Conservation (phyloP, 2,329 filamentous ascomycete genomes). For the Cladosporium colombiae region DNA sequence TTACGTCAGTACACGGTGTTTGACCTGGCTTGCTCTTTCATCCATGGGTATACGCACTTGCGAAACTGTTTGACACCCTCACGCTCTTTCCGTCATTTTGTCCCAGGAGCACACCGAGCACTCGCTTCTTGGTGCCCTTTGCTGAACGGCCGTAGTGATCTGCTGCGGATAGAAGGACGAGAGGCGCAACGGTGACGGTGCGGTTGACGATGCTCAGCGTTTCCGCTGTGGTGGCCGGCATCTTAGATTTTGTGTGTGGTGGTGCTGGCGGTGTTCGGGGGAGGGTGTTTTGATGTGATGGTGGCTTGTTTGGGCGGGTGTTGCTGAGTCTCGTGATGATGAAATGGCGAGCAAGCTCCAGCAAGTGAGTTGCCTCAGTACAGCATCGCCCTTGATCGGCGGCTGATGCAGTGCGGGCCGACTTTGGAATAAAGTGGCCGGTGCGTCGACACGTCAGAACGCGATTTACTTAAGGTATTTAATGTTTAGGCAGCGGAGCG, state of each 20-base stretch:
- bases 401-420: slow-evolving; percentile 14
- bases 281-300: slow-evolving; percentile 2
- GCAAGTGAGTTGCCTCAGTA: slow-evolving; percentile 10
- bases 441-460: slow-evolving; percentile 11
- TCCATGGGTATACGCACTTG: slow-evolving; percentile 61
- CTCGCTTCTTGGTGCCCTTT: slow-evolving; percentile 83
- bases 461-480: neutral
- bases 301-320: neutral
- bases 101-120: slow-evolving; percentile 90
- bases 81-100: slow-evolving; percentile 97
- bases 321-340: slow-evolving; percentile 22
- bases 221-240: slow-evolving; percentile 97
- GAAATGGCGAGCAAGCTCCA: slow-evolving; percentile 16
- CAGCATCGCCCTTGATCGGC: slow-evolving; percentile 5
- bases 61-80: slow-evolving; percentile 97
- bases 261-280: neutral
- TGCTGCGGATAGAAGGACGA: slow-evolving; percentile 95
- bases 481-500: neutral
- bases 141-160: slow-evolving; percentile 96
- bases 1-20: slow-evolving; percentile 19
- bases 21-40: neutral
- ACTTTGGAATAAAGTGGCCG: slow-evolving; percentile 7
- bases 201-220: slow-evolving; percentile 91
- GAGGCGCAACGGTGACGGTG: slow-evolving; percentile 93
- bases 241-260: slow-evolving; percentile 47